Evolutionary conservation across 2,329 filamentous ascomycete genomes (phyloP).

Genomic region (Elsinoe necatrix): DNA sequence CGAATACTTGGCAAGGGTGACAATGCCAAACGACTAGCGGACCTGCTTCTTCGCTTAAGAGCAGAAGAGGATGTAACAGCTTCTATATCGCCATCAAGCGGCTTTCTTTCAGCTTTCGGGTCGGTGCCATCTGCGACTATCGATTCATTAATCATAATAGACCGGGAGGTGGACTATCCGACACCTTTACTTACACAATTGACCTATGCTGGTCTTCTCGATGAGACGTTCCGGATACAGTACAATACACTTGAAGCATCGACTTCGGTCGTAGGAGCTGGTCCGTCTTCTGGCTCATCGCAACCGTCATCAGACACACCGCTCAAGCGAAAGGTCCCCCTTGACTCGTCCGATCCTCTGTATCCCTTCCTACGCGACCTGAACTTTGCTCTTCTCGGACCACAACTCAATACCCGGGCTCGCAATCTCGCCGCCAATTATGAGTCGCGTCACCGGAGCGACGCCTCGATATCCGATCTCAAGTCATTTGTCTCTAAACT

Average conservation of each 20-base stretch:
- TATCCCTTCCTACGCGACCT: conserved; percentile 81
- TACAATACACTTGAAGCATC: conserved; percentile 92
- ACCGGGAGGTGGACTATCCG: conserved; percentile 89
- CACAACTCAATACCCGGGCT: conserved; percentile 80
- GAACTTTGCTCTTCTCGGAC: conserved; percentile 92
- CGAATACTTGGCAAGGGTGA: conserved; percentile 93
- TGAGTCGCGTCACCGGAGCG: conserved; percentile 68
- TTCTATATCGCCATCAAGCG: conserved; percentile 32
- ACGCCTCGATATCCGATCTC: conserved; percentile 82
- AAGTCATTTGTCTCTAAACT: conserved; percentile 93
- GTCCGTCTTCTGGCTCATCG: conserved; percentile 28
- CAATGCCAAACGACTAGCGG: conserved; percentile 79
- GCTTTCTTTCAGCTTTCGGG: conserved; percentile 49
- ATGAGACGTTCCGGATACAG: conserved; percentile 84
- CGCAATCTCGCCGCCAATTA: conserved; percentile 79
- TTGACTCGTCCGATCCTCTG: conserved; percentile 82
- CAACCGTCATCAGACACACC: conserved; percentile 25
- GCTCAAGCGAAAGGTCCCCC: conserved; percentile 72
- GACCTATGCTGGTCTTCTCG: conserved; percentile 92
- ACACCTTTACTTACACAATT: conserved; percentile 88
- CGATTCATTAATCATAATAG: conserved; percentile 88
- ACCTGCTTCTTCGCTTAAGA: conserved; percentile 82
- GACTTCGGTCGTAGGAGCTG: conserved; percentile 73
- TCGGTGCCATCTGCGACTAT: conserved; percentile 78
- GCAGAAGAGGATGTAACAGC: conserved; percentile 66